These are phyloP conservation scores for Wallacemonas sp. DNA, from an alignment of 208 protist genomes.

Conservation along the genomic window DNA sequence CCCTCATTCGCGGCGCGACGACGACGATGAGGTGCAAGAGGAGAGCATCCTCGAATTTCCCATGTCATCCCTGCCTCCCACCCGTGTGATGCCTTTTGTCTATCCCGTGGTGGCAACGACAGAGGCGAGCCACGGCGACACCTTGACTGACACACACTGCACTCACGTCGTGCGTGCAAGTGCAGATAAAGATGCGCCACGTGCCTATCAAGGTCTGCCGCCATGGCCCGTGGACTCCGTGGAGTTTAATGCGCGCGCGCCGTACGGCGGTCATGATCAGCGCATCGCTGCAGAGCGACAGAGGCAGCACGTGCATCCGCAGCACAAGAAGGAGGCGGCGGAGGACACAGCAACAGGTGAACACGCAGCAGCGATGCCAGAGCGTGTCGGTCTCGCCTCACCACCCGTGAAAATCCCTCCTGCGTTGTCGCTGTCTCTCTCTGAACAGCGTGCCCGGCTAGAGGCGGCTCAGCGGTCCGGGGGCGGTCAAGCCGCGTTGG, in stretches of 20 bases:
- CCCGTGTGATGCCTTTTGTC: neutral
- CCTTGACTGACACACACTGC: no score
- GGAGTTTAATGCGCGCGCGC: slow-evolving; percentile 62
- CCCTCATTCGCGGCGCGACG: neutral
- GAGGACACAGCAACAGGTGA: no score
- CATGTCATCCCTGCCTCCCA: neutral
- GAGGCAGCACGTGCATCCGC: no score
- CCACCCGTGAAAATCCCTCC: neutral
- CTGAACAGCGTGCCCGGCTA: neutral
- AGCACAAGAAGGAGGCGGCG: neutral
- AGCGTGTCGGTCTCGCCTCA: no score
- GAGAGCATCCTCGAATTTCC: neutral
- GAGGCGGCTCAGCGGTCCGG: slow-evolving; percentile 23
- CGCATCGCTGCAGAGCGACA: slow-evolving; percentile 24
- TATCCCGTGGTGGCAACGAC: no score
- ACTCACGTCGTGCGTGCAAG: neutral
- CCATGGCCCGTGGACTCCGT: slow-evolving; percentile 67
- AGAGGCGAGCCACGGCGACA: no score
- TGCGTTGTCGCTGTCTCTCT: neutral
- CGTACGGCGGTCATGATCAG: slow-evolving; percentile 50
- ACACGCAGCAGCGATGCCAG: no score
- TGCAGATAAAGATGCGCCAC: no score
- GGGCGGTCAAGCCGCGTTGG: slow-evolving; percentile 29
- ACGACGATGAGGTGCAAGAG: neutral
- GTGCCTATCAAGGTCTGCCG: no score